Conservation (phyloP, 2,329 filamentous ascomycete genomes). For the Phaeosphaeria sp. region DNA sequence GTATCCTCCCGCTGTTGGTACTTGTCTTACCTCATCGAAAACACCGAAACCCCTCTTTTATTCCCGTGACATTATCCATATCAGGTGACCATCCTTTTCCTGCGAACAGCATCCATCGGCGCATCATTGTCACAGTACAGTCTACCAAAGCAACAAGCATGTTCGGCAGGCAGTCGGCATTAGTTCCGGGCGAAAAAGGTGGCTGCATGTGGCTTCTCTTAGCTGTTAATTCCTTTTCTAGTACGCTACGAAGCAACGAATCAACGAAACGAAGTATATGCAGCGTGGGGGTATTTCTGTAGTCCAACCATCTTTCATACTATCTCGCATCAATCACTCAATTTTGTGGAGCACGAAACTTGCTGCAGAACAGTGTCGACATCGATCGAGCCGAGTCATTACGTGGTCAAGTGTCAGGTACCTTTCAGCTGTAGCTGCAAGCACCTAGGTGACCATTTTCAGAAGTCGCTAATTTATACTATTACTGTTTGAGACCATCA, state of each 20-base stretch:
- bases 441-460: too few relatives aligned
- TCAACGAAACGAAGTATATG: constrained; percentile 23
- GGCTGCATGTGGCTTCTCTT: constrained; percentile 13
- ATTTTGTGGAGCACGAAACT: not conserved
- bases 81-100: not conserved
- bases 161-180: not conserved
- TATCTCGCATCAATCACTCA: not conserved
- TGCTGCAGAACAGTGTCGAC: too few relatives aligned
- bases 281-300: constrained; percentile 30
- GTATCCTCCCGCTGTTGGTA: not conserved
- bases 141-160: not conserved
- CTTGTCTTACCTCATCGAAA: too few relatives aligned
- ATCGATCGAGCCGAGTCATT: too few relatives aligned
- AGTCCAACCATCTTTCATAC: not conserved
- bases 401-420: too few relatives aligned
- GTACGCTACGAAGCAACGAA: constrained; percentile 8
- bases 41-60: constrained; percentile 4
- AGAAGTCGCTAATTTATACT: too few relatives aligned
- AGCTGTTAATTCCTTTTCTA: not conserved
- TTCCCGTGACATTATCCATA: not conserved
- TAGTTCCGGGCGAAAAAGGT: not conserved
- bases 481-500: too few relatives aligned
- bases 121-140: not conserved
- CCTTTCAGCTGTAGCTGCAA: too few relatives aligned
- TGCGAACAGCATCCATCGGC: constrained; percentile 1